These are phyloP conservation scores for Aspergillus proliferans DNA, from an alignment of 2,329 filamentous ascomycete species.

Conservation along the genomic window DNA sequence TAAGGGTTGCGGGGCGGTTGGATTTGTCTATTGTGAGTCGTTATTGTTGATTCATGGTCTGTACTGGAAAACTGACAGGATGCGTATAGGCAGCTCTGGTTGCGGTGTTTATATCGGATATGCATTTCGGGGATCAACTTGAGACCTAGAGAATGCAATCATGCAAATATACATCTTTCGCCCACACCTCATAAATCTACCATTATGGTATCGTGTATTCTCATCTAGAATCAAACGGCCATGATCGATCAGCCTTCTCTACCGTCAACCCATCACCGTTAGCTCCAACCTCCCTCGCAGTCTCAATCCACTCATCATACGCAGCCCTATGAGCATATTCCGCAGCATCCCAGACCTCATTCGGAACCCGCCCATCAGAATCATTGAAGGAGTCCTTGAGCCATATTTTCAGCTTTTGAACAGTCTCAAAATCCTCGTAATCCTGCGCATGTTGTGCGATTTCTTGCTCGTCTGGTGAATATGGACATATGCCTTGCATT, in stretches of 20 bases:
- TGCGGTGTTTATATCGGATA: background rate
- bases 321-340: constrained; percentile 14
- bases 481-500: background rate
- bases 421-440: background rate
- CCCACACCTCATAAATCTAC: too few relatives aligned
- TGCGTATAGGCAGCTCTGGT: background rate
- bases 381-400: constrained; percentile 12
- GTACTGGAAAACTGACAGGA: background rate
- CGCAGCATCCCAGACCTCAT: constrained; percentile 17
- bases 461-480: background rate
- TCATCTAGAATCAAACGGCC: constrained; percentile 11
- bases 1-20: background rate
- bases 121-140: background rate
- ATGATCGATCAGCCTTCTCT: constrained; percentile 8
- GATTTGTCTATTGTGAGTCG: background rate
- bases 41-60: background rate
- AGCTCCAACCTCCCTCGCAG: constrained; percentile 4
- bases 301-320: constrained; percentile 17
- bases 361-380: constrained; percentile 20
- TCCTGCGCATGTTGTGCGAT: background rate
- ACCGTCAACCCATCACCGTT: constrained; percentile 5
- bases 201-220: background rate
- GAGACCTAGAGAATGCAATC: too few relatives aligned
- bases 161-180: too few relatives aligned
- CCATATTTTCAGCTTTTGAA: constrained; percentile 14